Base-by-base conservation (phyloP, 768 basidiomycete species). In the Lactarius vividus region DNA sequence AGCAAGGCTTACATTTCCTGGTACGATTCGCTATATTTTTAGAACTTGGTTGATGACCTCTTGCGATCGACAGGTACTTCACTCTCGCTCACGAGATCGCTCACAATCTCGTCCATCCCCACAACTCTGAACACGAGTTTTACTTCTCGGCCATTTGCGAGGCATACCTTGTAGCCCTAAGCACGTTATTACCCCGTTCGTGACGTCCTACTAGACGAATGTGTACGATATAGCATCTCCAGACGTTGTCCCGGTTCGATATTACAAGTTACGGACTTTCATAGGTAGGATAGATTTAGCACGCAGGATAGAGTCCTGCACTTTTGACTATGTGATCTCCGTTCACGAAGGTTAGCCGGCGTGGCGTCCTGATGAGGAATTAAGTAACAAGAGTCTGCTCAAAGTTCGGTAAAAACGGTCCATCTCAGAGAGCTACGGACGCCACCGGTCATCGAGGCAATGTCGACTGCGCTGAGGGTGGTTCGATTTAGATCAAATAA, bases 111-210 rank as follows among this genome's bases (percentile, higher is more conserved):
- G 88, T 96, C 18, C 82, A 86, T 49, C 84, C 86, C 0, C 96
- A 97, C 72, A 95, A 96, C 74, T 88, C 92, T 1, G 89, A 95
- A 73, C 95, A 96, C 69, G 93, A 94, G 69, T 98, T 97, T 75
- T 97, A 93, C 75, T 95, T 96, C 72, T 93, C 93, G 33, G 87
- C 91, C 7, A 90, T 98, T 23, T 92, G 91, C 69, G 92, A 97
- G 76, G 83, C 81, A 39, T 82, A 83, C 72, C 73, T 88, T 31
- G 68, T 79, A 59, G 72, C 75, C 23, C 75, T 88, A 26, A 28
- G 62, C 46, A 40, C 20, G 37, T 26, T 69, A 20, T 57, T 68
- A 33, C 7, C 57, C 13, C 37, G 29, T 23, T 23, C 57, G 46
- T 61, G 55, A 61, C 23, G 10, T 28, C 3, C 3, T 15, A 44